Conservation (phyloP, 257 asterid species). For the Datura wrightii region DNA sequence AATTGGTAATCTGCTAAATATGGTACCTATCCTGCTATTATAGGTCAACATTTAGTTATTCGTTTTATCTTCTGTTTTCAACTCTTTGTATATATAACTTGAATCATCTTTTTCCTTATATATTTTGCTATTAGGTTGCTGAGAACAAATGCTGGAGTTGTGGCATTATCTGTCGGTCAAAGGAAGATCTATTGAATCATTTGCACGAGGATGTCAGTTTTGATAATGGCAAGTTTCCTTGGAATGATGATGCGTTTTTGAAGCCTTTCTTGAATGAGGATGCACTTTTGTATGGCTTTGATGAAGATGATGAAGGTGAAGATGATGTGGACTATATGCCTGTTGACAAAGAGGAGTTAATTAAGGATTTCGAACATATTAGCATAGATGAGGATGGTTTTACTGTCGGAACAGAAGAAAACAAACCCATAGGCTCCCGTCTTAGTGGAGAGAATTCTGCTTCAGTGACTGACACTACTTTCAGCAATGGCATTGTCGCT, state of each 20-base stretch:
- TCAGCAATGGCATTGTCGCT: conserved; percentile 34
- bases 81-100: neutral
- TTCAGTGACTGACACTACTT: neutral
- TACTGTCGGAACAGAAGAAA: conserved; percentile 28
- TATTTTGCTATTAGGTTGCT: conserved; percentile 56
- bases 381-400: conserved; percentile 51
- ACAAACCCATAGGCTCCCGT: neutral
- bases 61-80: neutral
- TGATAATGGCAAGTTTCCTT: conserved; percentile 53
- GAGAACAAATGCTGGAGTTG: conserved; percentile 79
- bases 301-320: conserved; percentile 65
- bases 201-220: conserved; percentile 48
- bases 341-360: conserved; percentile 53
- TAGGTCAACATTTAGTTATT: neutral
- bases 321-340: conserved; percentile 48
- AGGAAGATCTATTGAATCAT: conserved; percentile 62
- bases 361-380: conserved; percentile 53
- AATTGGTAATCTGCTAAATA: neutral
- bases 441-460: neutral
- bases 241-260: conserved; percentile 79
- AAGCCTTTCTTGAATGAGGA: conserved; percentile 81
- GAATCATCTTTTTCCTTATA: neutral
- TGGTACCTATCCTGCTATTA: neutral
- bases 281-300: conserved; percentile 76
- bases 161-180: conserved; percentile 47